Evolutionary conservation across 106 monocot genomes (phyloP), one percentile per base, ranked within the genome.

Genomic region (Apostasia shenzhenica): DNA sequence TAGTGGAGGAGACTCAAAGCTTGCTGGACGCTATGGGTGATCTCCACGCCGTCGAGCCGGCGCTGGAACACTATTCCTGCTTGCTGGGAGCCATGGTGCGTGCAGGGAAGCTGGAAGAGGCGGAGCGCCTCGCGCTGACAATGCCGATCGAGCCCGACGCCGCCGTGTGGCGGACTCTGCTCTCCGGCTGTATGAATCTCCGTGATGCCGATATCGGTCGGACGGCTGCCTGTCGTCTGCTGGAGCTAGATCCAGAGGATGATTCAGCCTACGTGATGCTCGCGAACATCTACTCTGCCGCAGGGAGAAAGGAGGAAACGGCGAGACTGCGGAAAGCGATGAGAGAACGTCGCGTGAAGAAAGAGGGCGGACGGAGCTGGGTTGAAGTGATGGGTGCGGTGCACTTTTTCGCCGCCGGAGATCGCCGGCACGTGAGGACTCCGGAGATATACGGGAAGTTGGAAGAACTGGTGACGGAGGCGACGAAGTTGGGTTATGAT

Each of bases 91-190:
- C 85, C 0, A 45, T 90, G 75, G 81, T 78, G 3, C 77, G 83
- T 0, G 78, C 69, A 0, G 85, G 85, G 38, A 61, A 59, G 11
- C 54, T 90, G 7, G 83, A 71, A 10, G 80, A 85, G 12, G 90
- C 90, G 1, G 73, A 85, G 64, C 51, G 55, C 6, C 10, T 86
- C 2, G 78, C 67, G 1, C 8, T 54, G 13, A 61, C 62, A 39
- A 90, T 90, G 85, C 90, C 90, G 3, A 78, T 75, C 43, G 43
- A 86, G n/a, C 78, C 90, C 0, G 90, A 83, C 57, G 78, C 77
- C 2, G 81, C 83, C 1, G 78, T 85, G 40, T 90, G 90, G 90
- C 77, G 90, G 58, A 85, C 85, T 0, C 55, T 90, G n/a, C 73
- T 90, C 3, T 59, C 85, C 0, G 85, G 78, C 8, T 83, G 75